Evolutionary conservation across 2,329 filamentous ascomycete genomes (phyloP), one percentile per base, ranked within the genome.

Genomic region (Pseudogymnoascus sp.): DNA sequence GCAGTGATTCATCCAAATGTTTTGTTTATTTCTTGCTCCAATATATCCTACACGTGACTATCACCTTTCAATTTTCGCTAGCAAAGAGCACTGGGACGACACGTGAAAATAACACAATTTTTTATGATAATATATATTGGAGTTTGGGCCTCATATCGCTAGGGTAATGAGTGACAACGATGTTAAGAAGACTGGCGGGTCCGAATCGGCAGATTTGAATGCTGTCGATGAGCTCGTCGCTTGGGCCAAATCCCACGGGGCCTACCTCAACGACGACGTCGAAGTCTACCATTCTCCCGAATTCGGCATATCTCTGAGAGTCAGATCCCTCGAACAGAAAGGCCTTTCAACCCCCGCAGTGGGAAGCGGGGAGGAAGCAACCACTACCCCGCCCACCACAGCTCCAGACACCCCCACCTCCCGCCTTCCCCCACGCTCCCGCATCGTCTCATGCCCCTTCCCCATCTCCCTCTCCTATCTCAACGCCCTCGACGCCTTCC

Each of bases 401-500:
- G 21, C 31, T 7, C 21, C 29, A 14, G 2, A 3, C 41, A 7
- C 31, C 19, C 2, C n/a, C 10, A 4, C 26, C 33, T 7, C 7
- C 8, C 19, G 19, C 19, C 67, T 70, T 23, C 62, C 64, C 37
- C 41, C 66, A 4, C 64, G 49, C 1, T 63, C 64, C n/a, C 63
- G 26, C 16, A 73, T 85, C 41, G 81, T 85, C 65, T 75, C 73
- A 33, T 80, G 85, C 41, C 81, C 83, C 11, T 72, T 81, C n/a
- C 66, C 72, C 3, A 77, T 80, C 11, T 81, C 81, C 0, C 77
- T 88, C 5, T 87, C 84, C 0, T 87, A 81, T 69, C 74, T 86
- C 61, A 83, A 87, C 68, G 79, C 81, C 26, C 69, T 82, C n/a
- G 67, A 69, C 16, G 68, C 68, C 2, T 73, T 74, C 6, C 68